Base-by-base conservation (phyloP, 1,284 basidiomycete species). In the Apiotrichum domesticum region DNA sequence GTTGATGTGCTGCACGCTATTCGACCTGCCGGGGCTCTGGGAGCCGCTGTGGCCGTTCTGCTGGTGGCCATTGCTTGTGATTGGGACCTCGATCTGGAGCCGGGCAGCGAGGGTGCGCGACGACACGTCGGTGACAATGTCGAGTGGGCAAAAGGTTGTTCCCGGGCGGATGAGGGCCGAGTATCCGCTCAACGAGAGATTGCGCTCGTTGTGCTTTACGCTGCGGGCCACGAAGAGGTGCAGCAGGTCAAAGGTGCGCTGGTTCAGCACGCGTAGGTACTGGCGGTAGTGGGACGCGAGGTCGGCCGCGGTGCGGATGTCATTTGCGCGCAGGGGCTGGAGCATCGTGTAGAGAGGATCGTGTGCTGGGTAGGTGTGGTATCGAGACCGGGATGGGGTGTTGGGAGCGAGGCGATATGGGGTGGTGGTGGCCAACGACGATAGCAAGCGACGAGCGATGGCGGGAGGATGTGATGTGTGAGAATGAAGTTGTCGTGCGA, bases 201-300 rank as follows among this genome's bases (percentile, higher is more conserved):
- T 42, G 13, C 33, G 15, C 10, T 46, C 55, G 42, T 60, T 57
- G 55, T 54, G 46, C n/a, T 40, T 33, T 13, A 56, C 43, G 1
- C 10, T n/a, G n/a, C 39, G 48, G 10, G 55, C 52, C 41, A 57
- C 46, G 32, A 54, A 60, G 37, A 52, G 58, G 32, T 15, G 13
- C 21, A 56, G 32, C 14, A 51, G 33, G 50, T 60, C 52, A 15
- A 57, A 41, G 0, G 55, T 55, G 35, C 58, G 47, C 44, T 44
- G 51, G 55, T 60, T 60, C 9, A 60, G 52, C 5, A 54, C 53
- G n/a, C 52, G 55, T 13, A 60, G 41, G 52, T 60, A 60, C 39
- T 51, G 41, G 3, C 55, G 55, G 39, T 52, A 60, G 40, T 55
- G 58, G 4, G 41, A 37, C 9, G 52, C 50, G 13, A 60, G 55